Conservation (phyloP, 352 stramenopile genomes). For the Stephanocyclus meneghinianus region DNA sequence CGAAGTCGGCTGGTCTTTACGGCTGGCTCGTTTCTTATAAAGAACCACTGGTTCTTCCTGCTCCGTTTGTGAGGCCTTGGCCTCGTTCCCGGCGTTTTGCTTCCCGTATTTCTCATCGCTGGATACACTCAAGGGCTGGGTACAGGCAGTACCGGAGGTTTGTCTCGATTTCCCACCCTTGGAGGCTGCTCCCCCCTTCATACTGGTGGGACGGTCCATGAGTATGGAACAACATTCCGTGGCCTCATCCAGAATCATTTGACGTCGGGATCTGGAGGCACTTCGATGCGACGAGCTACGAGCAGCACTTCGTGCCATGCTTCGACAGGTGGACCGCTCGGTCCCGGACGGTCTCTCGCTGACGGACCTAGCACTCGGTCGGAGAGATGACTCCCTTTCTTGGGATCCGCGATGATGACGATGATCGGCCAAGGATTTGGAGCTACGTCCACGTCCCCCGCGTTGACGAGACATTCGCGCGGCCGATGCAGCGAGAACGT, state of each 20-base stretch:
- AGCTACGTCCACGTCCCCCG: background rate
- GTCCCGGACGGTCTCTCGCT: too few relatives aligned
- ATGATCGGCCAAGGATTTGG: too few relatives aligned
- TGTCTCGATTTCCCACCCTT: background rate
- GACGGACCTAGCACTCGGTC: background rate
- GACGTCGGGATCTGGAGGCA: background rate
- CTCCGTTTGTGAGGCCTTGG: background rate
- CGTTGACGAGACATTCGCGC: background rate
- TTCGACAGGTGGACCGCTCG: background rate
- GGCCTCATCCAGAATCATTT: constrained; percentile 3
- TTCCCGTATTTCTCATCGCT: constrained; percentile 16
- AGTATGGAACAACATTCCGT: constrained; percentile 3
- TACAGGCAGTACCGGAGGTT: constrained; percentile 8
- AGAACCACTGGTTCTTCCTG: constrained; percentile 17
- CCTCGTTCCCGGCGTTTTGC: background rate
- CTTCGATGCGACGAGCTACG: background rate
- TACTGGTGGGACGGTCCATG: background rate
- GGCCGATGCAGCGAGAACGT: background rate
- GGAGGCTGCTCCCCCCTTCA: background rate
- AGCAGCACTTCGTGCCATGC: background rate
- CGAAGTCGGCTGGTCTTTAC: background rate
- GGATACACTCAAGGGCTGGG: constrained; percentile 18
- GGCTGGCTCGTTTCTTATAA: constrained; percentile 24
- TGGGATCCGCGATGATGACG: background rate
- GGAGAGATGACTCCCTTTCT: constrained; percentile 2